Base-by-base conservation (phyloP, 2,329 filamentous ascomycete genomes). In the Ceratocystis papillata region DNA sequence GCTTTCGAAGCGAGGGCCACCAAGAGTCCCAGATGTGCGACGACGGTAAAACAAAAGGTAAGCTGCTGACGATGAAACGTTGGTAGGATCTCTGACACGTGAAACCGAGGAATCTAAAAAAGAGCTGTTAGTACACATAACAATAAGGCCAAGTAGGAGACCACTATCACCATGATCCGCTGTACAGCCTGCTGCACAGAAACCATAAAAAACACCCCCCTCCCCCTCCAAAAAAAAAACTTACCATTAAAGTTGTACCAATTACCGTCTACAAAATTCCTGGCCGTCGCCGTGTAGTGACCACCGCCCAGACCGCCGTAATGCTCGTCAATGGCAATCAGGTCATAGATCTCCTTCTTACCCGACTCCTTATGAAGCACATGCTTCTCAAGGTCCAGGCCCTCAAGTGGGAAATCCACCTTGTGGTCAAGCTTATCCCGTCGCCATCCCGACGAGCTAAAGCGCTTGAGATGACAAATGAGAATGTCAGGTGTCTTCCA, bases 191-290 rank as follows among this genome's bases (percentile, higher is more conserved):
- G 20, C 15, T 25, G 20, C 48, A 20, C 7, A 3, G 12, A 45
- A 5, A 10, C 7, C 8, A 22, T 17, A 1, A 15, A 20, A 61
- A 15, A 12, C 28, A 22, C 6, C 6, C 7, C 37, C 10, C 37
- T 2, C 8, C 10, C 37, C 37, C 3, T 8, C 30, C 6, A 8
- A 15, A 12, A 12, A n/a, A 4, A 3, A 60, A 12, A 76, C 86
- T 76, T 80, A 94, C 92, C 93, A 75, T 99, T 97, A 75, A 95
- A 97, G 71, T 95, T 89, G 75, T 96, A 96, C 94, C 94, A 99
- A 74, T 88, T 81, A 67, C 83, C 83, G 72, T 96, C 90, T 68
- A 89, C 80, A 75, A 96, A 96, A 74, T 96, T 97, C 78, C 90
- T 92, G 48, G 91, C 92, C 75, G 87, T 92, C 33, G 94, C 94